A percentile compares a stretch with the other conserved stretches of the same genome.
Conservation (phyloP, 1,139 yeast genomes). For the Geotrichum aggregatum region DNA sequence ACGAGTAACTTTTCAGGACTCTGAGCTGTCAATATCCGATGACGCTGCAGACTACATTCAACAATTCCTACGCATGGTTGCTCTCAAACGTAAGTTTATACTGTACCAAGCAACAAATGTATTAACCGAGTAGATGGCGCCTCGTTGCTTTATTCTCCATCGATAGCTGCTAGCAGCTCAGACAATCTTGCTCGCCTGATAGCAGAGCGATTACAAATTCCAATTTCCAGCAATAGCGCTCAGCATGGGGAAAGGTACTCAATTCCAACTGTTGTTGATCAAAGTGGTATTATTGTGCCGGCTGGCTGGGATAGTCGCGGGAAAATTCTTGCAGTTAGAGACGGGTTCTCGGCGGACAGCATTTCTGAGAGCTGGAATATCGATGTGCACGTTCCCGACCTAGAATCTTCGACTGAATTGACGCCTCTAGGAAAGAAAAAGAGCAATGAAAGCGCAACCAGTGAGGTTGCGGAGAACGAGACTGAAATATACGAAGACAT, state of each 20-base stretch:
- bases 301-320: constrained; percentile 42
- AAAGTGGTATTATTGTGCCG: constrained; percentile 44
- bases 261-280: constrained; percentile 37
- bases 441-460: background rate
- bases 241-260: constrained; percentile 22
- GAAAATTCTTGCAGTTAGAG: constrained; percentile 36
- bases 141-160: constrained; percentile 29
- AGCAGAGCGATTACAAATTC: constrained; percentile 30
- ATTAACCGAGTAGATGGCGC: constrained; percentile 33
- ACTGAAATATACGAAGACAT: constrained; percentile 13
- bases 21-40: constrained; percentile 25
- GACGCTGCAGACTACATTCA: constrained; percentile 46
- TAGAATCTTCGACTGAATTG: background rate
- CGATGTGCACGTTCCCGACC: constrained; percentile 6
- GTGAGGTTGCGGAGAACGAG: no score
- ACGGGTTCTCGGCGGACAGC: constrained; percentile 30
- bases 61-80: constrained; percentile 50
- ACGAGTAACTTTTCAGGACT: constrained; percentile 12
- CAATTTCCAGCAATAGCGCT: constrained; percentile 20
- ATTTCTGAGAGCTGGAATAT: constrained; percentile 24
- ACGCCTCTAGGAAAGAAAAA: background rate
- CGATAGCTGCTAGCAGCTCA: constrained; percentile 11
- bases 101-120: background rate
- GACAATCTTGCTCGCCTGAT: constrained; percentile 25
- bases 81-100: constrained; percentile 38